phyloP scores from a whole-genome alignment of 75 land plant genomes.

The Adiantum capillusveneris region DNA sequence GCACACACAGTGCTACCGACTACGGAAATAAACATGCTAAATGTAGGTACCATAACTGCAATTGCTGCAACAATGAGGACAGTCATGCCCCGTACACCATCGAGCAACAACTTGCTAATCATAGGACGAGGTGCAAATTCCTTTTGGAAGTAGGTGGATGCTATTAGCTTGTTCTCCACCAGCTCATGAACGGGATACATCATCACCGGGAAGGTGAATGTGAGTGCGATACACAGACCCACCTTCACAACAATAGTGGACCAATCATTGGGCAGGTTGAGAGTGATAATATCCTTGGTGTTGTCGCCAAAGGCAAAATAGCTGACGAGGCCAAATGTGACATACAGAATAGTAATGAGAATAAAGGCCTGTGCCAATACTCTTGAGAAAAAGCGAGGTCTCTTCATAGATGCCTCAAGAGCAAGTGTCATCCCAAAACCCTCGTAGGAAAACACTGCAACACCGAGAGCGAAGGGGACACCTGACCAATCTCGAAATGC shows the following conservation, averaged over 20 bases:
- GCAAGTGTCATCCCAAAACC: slow-evolving; percentile 79
- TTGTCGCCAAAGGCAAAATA: slow-evolving; percentile 68
- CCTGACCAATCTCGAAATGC: slow-evolving; percentile 11
- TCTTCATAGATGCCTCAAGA: slow-evolving; percentile 61
- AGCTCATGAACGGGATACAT: slow-evolving; percentile 76
- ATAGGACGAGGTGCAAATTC: slow-evolving; percentile 4
- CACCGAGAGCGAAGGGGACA: slow-evolving; percentile 57
- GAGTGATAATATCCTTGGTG: slow-evolving; percentile 68
- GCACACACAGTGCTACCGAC: slow-evolving; percentile 86
- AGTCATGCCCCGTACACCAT: slow-evolving; percentile 24
- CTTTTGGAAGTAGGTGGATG: slow-evolving; percentile 25
- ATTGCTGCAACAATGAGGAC: slow-evolving; percentile 33
- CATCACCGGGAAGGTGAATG: slow-evolving; percentile 79
- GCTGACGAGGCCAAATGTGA: slow-evolving; percentile 57
- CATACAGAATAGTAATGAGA: slow-evolving; percentile 38
- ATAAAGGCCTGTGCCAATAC: slow-evolving; percentile 33
- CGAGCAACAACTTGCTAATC: slow-evolving; percentile 7
- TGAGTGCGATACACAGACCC: slow-evolving; percentile 56
- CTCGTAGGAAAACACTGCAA: slow-evolving; percentile 75
- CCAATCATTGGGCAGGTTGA: slow-evolving; percentile 66
- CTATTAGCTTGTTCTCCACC: slow-evolving; percentile 40
- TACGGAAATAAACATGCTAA: slow-evolving; percentile 56
- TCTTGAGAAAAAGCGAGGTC: slow-evolving; percentile 27
- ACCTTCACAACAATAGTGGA: slow-evolving; percentile 54
- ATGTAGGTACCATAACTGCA: slow-evolving; percentile 61